Base-by-base conservation (phyloP, 805 yeast genomes). In the Zygotorulaspora chibaensis region DNA sequence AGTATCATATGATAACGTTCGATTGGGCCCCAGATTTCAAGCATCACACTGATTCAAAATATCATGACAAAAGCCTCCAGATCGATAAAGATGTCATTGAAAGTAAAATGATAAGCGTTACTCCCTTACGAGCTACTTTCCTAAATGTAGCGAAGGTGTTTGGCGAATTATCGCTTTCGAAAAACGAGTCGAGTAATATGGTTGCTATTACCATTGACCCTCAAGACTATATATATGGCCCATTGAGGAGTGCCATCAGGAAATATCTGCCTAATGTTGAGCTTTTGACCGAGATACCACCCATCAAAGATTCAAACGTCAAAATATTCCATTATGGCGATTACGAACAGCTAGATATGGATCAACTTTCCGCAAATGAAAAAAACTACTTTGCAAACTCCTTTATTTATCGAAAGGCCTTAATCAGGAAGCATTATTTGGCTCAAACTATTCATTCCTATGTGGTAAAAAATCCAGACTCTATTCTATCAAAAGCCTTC, bases 341-440 rank as follows among this genome's bases (percentile, higher is more conserved):
- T 44, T 91, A 91, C 63, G 99, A 91, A 61, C 88, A 85, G 39
- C 66, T 89, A 17, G 86, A 90, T 58, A 77, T 89, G 58, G 97
- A 90, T 55, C 68, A 71, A 56, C 45, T 64, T 15, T 62, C 70
- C 18, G 70, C 75, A 0, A 44, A 54, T 10, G 42, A 47, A 33
- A 43, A 54, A 2, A 67, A 70, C 23, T 90, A 89, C 63, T 69
- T 80, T 44, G 72, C 85, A 2, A 87, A 90, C 50, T 81, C 96
- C 2, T 91, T 87, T 63, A 79, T 89, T 35, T 91, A 85, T 64
- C 74, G 99, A 55, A 93, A 93, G 62, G 96, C 91, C 0, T 68
- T 93, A 45, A 93, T 91, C 40, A 76, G 99, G 50, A 93, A 93
- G 63, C 95, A 93, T 64, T 90, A 81, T 57, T 69, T 93, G 49